phyloP scores from a whole-genome alignment of 1,284 basidiomycete genomes.

The Phellopilus nigrolimitatus region DNA sequence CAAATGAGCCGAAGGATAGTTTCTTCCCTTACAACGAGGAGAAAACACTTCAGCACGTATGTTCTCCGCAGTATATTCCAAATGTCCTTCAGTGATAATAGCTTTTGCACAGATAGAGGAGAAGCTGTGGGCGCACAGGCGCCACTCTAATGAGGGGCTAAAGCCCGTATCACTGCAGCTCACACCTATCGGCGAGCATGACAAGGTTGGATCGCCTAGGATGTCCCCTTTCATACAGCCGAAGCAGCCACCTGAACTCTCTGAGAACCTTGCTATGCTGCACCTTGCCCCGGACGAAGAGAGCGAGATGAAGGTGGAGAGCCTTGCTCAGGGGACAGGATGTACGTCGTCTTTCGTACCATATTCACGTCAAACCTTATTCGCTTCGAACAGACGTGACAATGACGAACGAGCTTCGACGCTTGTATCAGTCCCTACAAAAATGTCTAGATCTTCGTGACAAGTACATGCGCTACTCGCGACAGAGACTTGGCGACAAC shows the following conservation, averaged over 20 bases:
- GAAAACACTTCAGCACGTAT: conserved; percentile 65
- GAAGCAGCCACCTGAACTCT: neutral
- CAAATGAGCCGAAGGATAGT: conserved; percentile 38
- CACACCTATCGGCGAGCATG: conserved; percentile 29
- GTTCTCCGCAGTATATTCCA: conserved; percentile 29
- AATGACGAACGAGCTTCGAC: conserved; percentile 47
- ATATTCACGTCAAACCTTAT: neutral
- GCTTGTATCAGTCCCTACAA: conserved; percentile 61
- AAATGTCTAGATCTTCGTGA: conserved; percentile 84
- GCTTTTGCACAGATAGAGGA: conserved; percentile 57
- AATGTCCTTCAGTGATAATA: neutral
- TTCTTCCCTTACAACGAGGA: conserved; percentile 76
- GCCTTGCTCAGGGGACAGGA: conserved; percentile 1
- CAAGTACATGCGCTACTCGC: conserved; percentile 84
- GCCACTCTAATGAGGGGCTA: conserved; percentile 38
- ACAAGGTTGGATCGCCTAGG: conserved; percentile 4
- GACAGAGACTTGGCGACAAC: conserved; percentile 87
- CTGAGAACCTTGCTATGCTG: conserved; percentile 4
- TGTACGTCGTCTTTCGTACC: conserved; percentile 18
- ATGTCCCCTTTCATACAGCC: conserved; percentile 6
- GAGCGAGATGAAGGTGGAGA: conserved; percentile 21
- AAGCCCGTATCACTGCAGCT: conserved; percentile 28
- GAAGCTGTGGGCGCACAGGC: conserved; percentile 59
- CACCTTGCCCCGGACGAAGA: conserved; percentile 21
- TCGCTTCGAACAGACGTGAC: conserved; percentile 32